Evolutionary conservation across 2,329 filamentous ascomycete species (phyloP), one percentile per base, ranked within the genome.

Genomic region (Myotisia sp.): DNA sequence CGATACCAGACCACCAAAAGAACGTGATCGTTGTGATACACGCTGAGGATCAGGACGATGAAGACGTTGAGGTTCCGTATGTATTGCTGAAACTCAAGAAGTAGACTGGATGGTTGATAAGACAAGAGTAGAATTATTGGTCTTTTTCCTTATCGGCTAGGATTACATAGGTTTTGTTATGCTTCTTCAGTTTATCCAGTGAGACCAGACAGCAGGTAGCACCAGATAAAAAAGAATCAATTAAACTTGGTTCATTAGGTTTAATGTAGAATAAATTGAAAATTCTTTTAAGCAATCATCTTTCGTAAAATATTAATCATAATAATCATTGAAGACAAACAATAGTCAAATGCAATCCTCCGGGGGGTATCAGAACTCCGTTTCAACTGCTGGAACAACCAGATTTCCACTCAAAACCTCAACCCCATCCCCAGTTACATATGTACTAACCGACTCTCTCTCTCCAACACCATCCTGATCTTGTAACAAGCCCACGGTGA

Each of bases 21-120:
- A 87, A 93, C 50, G 74, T 95, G 42, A 94, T 95, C 48, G 92
- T 95, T 52, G 90, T 95, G 64, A 80, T 94, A 45, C 92, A 90
- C 5, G 83, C 80, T 0, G 87, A 95, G 55, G 90, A 95, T 52
- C 64, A 74, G 51, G 77, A 74, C 3, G 87, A 81, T 43, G 84
- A 95, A 61, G 90, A 98, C 55, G 87, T 95, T 1, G 90, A 98
- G 62, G 80, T 95, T 45, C 90, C 90, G 3, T 95, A 93, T 56
- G 83, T 95, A 50, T 92, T 87, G 75, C 75, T 93, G 44, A 87
- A 78, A 64, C 63, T 85, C 44, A 52, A 60, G 37, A 44, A 40
- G 24, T 38, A 39, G 28, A 33, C 10, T 9, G 16, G 3, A 8
- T 10, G 6, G 4, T 10, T 26, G 32, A 35, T 12, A 13, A n/a